Conservation (phyloP, 2,329 filamentous ascomycete species). For the Ilyonectria robusta region DNA sequence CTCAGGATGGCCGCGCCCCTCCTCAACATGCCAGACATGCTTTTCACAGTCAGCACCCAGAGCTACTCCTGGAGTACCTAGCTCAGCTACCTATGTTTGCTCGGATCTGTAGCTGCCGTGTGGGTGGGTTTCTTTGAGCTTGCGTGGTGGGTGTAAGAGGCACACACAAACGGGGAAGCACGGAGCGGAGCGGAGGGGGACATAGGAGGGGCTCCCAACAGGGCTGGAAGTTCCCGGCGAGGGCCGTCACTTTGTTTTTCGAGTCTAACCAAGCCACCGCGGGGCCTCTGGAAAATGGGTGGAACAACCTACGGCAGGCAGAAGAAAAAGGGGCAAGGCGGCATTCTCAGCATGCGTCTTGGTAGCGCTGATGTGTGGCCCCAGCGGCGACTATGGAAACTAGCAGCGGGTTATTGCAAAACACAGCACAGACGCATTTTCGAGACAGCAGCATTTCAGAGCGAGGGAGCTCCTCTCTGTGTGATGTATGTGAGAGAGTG, state of each 20-base stretch:
- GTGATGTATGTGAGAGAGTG: too few species aligned
- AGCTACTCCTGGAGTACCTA: background rate
- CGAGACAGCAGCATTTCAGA: constrained; percentile 9
- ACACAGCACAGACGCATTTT: constrained; percentile 6
- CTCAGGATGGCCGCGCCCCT: background rate
- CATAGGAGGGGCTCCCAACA: background rate
- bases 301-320: constrained; percentile 7
- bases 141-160: background rate
- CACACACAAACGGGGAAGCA: constrained; percentile 9
- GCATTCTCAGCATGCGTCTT: background rate
- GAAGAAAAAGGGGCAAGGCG: constrained; percentile 19
- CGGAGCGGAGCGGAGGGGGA: constrained; percentile 10
- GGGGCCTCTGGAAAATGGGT: constrained; percentile 15
- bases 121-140: background rate
- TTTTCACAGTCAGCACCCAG: background rate
- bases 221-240: constrained; percentile 15
- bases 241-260: constrained; percentile 14
- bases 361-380: background rate
- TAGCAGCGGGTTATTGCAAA: constrained; percentile 12
- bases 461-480: background rate
- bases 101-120: background rate
- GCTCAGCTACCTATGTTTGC: background rate
- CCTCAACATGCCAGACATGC: constrained; percentile 2
- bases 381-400: background rate
- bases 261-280: constrained; percentile 2